Percentiles rank a stretch among this genome's conserved stretches.
Evolutionary conservation across 768 basidiomycete species (phyloP).

Genomic region (Russula olivacea): DNA sequence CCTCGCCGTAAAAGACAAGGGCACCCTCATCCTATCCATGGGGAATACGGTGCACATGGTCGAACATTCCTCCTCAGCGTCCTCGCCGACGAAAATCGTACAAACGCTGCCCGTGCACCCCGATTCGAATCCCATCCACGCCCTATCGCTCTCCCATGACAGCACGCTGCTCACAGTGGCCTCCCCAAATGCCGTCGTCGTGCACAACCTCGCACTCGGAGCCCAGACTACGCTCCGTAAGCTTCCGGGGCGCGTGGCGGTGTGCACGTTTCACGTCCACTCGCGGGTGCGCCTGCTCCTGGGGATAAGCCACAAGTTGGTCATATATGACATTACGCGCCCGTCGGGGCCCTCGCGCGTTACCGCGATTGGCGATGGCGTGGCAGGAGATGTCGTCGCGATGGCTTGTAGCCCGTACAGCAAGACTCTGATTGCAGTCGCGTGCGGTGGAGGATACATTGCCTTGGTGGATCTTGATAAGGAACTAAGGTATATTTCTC

Average conservation of each 20-base stretch:
- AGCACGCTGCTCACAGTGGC: constrained; percentile 50
- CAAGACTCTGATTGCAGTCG: constrained; percentile 60
- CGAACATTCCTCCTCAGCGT: constrained; percentile 37
- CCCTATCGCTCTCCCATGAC: constrained; percentile 57
- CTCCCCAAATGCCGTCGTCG: constrained; percentile 46
- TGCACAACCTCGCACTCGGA: constrained; percentile 53
- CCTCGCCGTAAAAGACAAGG: constrained; percentile 34
- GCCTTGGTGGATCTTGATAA: constrained; percentile 67
- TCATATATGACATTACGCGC: constrained; percentile 58
- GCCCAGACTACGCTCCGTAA: constrained; percentile 53
- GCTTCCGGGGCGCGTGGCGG: constrained; percentile 40
- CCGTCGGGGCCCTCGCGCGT: constrained; percentile 51
- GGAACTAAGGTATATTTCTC: constrained; percentile 49
- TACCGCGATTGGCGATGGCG: constrained; percentile 41
- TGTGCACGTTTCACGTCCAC: constrained; percentile 60
- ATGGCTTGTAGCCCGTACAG: constrained; percentile 70
- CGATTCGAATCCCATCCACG: constrained; percentile 37
- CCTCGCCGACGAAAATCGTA: constrained; percentile 35
- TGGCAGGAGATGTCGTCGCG: constrained; percentile 46
- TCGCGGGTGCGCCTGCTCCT: constrained; percentile 55
- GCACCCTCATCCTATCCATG: constrained; percentile 44
- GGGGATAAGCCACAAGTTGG: constrained; percentile 44
- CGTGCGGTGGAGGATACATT: constrained; percentile 49
- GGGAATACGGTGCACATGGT: constrained; percentile 45
- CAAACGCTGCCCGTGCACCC: constrained; percentile 52